phyloP scores from a whole-genome alignment of 345 rosid species.

The Rhodomyrtus tomentosa region DNA sequence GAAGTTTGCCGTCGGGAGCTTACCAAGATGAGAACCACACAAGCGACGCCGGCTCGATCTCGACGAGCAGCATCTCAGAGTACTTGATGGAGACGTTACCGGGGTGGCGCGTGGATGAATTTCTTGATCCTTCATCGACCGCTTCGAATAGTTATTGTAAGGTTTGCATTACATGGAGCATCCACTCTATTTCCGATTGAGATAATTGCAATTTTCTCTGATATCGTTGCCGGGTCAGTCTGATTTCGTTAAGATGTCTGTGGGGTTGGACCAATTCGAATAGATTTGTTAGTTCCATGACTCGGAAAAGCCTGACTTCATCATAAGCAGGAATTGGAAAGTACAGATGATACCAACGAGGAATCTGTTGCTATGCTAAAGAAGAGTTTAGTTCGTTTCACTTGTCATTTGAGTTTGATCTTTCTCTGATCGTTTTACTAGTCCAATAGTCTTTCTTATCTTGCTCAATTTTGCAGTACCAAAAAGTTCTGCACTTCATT shows the following conservation, averaged over 20 bases:
- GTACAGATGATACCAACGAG: background rate
- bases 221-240: background rate
- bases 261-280: background rate
- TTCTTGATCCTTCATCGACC: conserved; percentile 41
- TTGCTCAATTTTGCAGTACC: background rate
- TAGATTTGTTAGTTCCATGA: background rate
- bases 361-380: background rate
- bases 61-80: conserved; percentile 53
- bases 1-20: background rate
- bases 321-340: background rate
- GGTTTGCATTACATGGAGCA: conserved; percentile 11
- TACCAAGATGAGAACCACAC: conserved; percentile 1
- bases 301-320: background rate
- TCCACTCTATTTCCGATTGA: background rate
- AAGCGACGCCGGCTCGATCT: conserved; percentile 24
- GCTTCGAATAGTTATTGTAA: conserved; percentile 13
- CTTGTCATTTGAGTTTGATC: background rate
- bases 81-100: conserved; percentile 60
- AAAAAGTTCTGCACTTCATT: background rate
- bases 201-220: background rate
- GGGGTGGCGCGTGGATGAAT: conserved; percentile 73
- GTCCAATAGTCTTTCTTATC: background rate
- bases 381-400: background rate
- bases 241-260: background rate
- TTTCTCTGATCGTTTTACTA: background rate